phyloP scores from a whole-genome alignment of 208 protist genomes.

The Leishmania aethiopica region DNA sequence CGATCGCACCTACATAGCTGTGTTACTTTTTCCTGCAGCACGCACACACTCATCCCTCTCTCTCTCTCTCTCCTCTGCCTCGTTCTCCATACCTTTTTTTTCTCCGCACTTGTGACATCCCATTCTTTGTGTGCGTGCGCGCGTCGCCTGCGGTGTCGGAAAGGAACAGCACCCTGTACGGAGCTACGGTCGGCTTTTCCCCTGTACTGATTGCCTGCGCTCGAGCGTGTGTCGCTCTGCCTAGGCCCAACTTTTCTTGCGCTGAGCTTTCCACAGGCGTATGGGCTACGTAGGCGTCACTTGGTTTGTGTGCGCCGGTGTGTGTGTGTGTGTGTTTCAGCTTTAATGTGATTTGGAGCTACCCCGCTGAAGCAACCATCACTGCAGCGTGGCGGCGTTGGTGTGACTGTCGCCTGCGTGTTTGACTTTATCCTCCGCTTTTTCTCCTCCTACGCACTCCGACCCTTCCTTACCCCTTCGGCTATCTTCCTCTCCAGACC shows the following conservation, averaged over 20 bases:
- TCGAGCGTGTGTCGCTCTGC: neutral
- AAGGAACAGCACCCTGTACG: neutral
- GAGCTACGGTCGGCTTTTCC: neutral
- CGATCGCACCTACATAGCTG: neutral
- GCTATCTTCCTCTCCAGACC: neutral
- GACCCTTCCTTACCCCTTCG: neutral
- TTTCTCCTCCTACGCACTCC: neutral
- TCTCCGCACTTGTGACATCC: neutral
- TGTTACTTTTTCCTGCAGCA: neutral
- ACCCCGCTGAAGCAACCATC: neutral
- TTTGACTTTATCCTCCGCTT: neutral
- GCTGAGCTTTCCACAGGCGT: neutral
- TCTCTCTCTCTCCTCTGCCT: neutral
- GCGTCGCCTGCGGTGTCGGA: neutral
- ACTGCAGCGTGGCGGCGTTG: neutral
- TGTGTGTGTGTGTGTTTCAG: neutral
- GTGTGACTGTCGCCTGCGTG: neutral
- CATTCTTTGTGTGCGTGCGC: neutral
- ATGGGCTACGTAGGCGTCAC: neutral
- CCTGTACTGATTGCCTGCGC: neutral
- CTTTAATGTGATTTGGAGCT: neutral
- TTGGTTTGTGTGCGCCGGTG: neutral
- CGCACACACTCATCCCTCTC: neutral
- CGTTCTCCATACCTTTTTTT: neutral
- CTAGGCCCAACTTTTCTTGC: neutral